Evolutionary conservation across 2,329 filamentous ascomycete genomes (phyloP), one percentile per base, ranked within the genome.

Genomic region (Trichoderma lentiforme): DNA sequence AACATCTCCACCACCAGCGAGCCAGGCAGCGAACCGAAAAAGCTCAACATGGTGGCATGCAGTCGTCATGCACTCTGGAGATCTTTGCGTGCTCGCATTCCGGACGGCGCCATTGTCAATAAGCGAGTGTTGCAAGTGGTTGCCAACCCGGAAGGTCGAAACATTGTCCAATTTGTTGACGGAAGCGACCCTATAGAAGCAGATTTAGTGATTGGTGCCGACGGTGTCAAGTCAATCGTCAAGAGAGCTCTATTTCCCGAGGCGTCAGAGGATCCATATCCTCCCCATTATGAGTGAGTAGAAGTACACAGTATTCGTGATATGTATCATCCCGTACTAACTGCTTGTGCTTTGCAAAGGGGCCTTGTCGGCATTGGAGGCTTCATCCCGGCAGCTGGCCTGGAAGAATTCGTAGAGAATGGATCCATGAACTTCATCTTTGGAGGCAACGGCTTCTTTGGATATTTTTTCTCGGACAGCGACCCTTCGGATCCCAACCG

Each of bases 191-290:
- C 74, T 0, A 66, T 74, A 9, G 75, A 78, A 26, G 77, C 71
- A 1, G 76, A 78, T 51, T 53, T 78, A 11, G 73, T 78, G 8
- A 74, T 78, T 43, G 77, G 77, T 2, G 77, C 77, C 1, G 77
- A 78, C 39, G 77, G 77, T 3, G 61, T 78, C 5, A 73, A 72
- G 9, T 75, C 75, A 53, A 70, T 60, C 8, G 69, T 72, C 8
- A 78, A 75, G 60, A 65, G 51, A 2, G 75, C 76, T 18, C 56
- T 78, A 9, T 77, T 77, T 30, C 73, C 75, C 8, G 76, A 75
- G 18, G 69, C 67, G 0, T 30, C 73, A 12, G 69, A 76, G 9
- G 76, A 75, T 26, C 73, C 64, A 24, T 77, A 75, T 51, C 75
- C 75, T 3, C 73, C 75, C 6, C 74, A 72, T 11, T 78, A 77